Percentiles rank a stretch among this genome's conserved stretches.
phyloP scores from a whole-genome alignment of 116 monocot genomes.

The Zostera marina region DNA sequence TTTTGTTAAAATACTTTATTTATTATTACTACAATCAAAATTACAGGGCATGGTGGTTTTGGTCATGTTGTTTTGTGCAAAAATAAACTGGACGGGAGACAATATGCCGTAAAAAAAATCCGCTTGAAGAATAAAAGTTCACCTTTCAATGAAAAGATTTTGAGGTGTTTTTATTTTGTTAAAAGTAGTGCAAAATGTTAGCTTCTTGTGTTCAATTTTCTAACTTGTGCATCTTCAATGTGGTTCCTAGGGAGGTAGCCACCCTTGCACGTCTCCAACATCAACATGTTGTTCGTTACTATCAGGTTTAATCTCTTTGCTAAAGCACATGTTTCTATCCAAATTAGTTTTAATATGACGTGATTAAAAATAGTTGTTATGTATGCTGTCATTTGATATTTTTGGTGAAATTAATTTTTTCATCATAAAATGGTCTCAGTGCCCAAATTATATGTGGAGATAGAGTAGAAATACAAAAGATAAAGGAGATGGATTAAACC shows the following conservation, averaged over 20 bases:
- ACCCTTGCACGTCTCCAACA: constrained; percentile 90
- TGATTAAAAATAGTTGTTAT: too few relatives aligned
- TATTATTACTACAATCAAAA: neutral
- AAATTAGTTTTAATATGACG: neutral
- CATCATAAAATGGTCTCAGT: too few relatives aligned
- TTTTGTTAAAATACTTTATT: neutral
- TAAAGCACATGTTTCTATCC: neutral
- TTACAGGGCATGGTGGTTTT: constrained; percentile 84
- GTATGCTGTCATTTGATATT: too few relatives aligned
- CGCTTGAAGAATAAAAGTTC: constrained; percentile 70
- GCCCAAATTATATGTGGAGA: too few relatives aligned
- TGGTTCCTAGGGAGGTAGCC: constrained; percentile 88
- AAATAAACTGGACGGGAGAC: constrained; percentile 89
- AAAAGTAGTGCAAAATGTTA: neutral
- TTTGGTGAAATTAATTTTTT: too few relatives aligned
- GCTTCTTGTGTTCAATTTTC: neutral
- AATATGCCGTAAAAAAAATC: constrained; percentile 94
- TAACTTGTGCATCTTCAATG: constrained; percentile 9
- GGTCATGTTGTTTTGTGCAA: constrained; percentile 88
- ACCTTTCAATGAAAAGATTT: constrained; percentile 77
- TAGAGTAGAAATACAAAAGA: too few relatives aligned
- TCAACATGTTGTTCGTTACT: constrained; percentile 97
- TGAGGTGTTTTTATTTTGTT: neutral
- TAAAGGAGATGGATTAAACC: too few relatives aligned
- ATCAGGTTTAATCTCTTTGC: constrained; percentile 39